phyloP scores from a whole-genome alignment of 2,329 filamentous ascomycete species.

The Mollisiaceae sp. region DNA sequence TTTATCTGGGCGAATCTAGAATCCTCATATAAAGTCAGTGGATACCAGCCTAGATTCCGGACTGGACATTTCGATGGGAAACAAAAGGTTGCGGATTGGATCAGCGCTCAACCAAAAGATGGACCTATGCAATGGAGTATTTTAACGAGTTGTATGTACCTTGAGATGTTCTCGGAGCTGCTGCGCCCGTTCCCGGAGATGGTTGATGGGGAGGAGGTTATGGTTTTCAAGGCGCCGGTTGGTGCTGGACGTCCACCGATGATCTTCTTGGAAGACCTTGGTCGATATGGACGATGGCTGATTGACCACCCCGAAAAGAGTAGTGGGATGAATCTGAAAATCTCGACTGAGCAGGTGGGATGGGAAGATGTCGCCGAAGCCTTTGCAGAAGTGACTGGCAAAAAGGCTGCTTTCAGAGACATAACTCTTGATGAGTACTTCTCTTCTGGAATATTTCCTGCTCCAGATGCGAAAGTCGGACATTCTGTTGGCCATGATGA shows the following conservation, averaged over 20 bases:
- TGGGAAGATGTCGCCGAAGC: conserved; percentile 28
- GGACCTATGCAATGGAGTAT: conserved; percentile 33
- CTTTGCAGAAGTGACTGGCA: conserved; percentile 31
- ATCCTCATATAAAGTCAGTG: conserved; percentile 45
- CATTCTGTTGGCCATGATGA: conserved; percentile 28
- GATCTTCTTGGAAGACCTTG: conserved; percentile 38
- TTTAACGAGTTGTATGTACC: conserved; percentile 42
- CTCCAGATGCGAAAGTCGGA: conserved; percentile 30
- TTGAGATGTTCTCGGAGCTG: conserved; percentile 39
- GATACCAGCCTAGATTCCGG: conserved; percentile 45
- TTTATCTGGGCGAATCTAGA: conserved; percentile 47
- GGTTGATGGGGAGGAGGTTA: conserved; percentile 17
- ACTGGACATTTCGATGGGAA: conserved; percentile 50
- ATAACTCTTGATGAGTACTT: conserved; percentile 33
- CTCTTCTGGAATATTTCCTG: conserved; percentile 17
- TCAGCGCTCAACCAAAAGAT: conserved; percentile 26
- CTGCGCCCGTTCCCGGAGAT: conserved; percentile 26
- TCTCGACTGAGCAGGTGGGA: conserved; percentile 35
- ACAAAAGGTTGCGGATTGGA: conserved; percentile 40
- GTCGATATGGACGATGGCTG: conserved; percentile 37
- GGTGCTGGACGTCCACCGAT: conserved; percentile 28
- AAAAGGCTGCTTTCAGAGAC: conserved; percentile 29
- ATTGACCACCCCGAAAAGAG: conserved; percentile 35
- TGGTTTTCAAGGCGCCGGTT: conserved; percentile 30
- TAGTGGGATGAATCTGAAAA: conserved; percentile 35